A percentile compares a stretch with the other conserved stretches of the same genome.
These are phyloP conservation scores for Phytophthora europaea DNA, from an alignment of 352 stramenopile genomes.

Conservation along the genomic window DNA sequence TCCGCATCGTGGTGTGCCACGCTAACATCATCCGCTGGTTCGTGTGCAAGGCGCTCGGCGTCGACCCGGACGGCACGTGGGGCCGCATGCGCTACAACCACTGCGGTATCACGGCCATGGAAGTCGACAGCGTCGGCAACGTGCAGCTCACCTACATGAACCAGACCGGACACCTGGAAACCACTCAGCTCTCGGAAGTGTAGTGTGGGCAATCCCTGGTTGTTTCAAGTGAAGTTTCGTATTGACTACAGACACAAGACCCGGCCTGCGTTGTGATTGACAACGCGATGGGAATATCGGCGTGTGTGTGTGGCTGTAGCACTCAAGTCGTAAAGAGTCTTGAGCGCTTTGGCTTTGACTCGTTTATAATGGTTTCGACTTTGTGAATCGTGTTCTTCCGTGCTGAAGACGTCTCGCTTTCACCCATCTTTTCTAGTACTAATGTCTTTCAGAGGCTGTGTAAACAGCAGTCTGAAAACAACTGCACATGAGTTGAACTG, in stretches of 20 bases:
- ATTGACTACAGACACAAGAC: conserved; percentile 10
- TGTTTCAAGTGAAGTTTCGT: conserved; percentile 19
- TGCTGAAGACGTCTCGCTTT: not conserved
- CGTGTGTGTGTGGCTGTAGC: not conserved
- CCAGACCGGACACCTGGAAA: conserved; percentile 68
- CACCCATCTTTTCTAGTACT: too few species aligned
- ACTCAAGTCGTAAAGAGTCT: conserved; percentile 1
- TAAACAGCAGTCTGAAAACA: conserved; percentile 8
- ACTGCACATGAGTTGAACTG: conserved; percentile 16
- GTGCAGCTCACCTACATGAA: conserved; percentile 77
- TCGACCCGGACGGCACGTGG: conserved; percentile 73
- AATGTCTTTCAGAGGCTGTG: too few species aligned
- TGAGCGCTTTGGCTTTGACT: not conserved
- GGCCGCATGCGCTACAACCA: conserved; percentile 81
- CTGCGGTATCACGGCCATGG: conserved; percentile 67
- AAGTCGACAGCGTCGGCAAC: conserved; percentile 78
- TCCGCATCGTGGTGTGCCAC: conserved; percentile 73
- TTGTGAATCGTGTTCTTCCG: conserved; percentile 7
- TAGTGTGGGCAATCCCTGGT: conserved; percentile 26
- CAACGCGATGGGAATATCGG: too few species aligned
- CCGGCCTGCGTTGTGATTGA: not conserved
- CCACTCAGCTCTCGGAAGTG: conserved; percentile 66
- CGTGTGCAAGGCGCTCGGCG: conserved; percentile 69
- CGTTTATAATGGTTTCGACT: conserved; percentile 12
- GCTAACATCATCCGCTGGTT: conserved; percentile 84